These are phyloP conservation scores for Aquilaria agallochum DNA, from an alignment of 441 rosid species.

Conservation along the genomic window DNA sequence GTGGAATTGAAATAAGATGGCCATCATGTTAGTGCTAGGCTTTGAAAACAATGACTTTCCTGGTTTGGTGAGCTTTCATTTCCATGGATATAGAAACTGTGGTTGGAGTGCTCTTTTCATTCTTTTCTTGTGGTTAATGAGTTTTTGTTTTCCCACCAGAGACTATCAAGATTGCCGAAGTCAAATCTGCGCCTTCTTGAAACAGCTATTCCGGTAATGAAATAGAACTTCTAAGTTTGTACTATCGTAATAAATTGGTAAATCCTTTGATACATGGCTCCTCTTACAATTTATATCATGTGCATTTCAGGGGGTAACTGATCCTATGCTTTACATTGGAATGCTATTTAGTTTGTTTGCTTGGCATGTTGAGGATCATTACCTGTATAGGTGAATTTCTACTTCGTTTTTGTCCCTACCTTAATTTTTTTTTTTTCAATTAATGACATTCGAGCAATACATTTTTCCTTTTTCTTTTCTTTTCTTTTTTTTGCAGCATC, in stretches of 20 bases:
- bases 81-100: not conserved
- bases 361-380: conserved; percentile 99
- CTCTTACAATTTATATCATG: conserved; percentile 11
- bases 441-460: not conserved
- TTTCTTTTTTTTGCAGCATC: conserved; percentile 51
- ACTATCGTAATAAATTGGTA: no score
- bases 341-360: conserved; percentile 99
- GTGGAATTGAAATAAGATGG: no score
- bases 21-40: no score
- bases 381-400: conserved; percentile 77
- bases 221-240: not conserved
- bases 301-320: conserved; percentile 94
- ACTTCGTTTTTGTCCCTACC: not conserved
- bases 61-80: no score
- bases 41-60: no score
- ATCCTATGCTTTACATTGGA: conserved; percentile 99
- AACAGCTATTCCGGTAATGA: conserved; percentile 79
- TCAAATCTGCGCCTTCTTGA: conserved; percentile 88
- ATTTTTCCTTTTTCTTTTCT: conserved; percentile 9
- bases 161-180: conserved; percentile 75
- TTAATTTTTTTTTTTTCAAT: not conserved
- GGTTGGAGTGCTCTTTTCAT: conserved; percentile 11
- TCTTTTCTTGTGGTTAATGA: conserved; percentile 4
- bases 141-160: conserved; percentile 37
- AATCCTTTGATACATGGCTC: conserved; percentile 1